Conservation (phyloP, 202 grass and related monocot genomes). For the Panicum hallii region DNA sequence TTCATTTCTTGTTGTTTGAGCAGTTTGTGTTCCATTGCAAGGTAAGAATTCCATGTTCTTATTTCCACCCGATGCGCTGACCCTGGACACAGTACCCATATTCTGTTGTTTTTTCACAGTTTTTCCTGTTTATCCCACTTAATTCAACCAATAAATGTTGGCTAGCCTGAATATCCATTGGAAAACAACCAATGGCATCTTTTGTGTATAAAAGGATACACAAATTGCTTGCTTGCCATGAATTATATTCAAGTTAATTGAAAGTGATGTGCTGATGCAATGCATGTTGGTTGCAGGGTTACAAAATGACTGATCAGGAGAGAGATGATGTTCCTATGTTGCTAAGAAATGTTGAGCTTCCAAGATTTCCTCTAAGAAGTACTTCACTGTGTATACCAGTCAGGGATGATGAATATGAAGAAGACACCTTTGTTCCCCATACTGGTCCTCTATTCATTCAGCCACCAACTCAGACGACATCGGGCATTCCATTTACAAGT, state of each 20-base stretch:
- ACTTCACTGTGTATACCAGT: conserved; percentile 85
- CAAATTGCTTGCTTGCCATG: neutral
- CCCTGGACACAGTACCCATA: neutral
- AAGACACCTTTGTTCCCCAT: conserved; percentile 60
- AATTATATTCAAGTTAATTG: neutral
- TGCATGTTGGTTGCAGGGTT: conserved; percentile 42
- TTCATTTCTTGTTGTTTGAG: neutral
- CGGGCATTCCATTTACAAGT: conserved; percentile 45
- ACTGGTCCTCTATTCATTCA: conserved; percentile 73
- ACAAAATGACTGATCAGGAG: conserved; percentile 71
- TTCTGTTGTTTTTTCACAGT: conserved; percentile 20
- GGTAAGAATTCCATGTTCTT: neutral
- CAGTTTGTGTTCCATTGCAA: neutral
- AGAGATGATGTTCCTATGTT: conserved; percentile 77
- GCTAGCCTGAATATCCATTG: neutral
- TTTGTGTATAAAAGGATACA: conserved; percentile 3
- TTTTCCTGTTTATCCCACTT: neutral
- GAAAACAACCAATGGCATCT: neutral
- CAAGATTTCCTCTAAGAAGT: conserved; percentile 71
- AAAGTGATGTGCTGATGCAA: conserved; percentile 7
- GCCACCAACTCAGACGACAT: conserved; percentile 44
- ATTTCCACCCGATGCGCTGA: neutral
- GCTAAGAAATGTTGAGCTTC: conserved; percentile 66
- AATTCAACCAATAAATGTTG: conserved; percentile 2
- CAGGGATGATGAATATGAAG: conserved; percentile 56